Evolutionary conservation across 352 stramenopile genomes (phyloP), one percentile per base, ranked within the genome.

Genomic region (Pythium rishiriense): DNA sequence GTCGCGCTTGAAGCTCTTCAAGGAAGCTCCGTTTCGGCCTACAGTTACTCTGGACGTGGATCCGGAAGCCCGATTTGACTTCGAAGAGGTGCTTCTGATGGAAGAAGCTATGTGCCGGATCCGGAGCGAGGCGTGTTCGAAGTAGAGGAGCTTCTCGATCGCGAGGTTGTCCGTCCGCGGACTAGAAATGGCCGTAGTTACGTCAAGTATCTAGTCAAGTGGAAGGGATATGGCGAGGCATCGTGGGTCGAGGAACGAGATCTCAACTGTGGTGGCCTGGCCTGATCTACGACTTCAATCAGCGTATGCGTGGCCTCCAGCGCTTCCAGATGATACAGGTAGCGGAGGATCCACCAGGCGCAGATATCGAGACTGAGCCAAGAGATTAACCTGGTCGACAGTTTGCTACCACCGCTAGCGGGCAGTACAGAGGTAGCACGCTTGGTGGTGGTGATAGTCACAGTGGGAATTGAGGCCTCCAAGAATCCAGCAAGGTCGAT

Each of bases 51-150:
- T 68, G 2, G 48, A 69, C 29, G 57, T 67, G 24, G 17, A 15
- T 14, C 11, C 19, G 3, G 54, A 17, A 2, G 33, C 58, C 0
- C 45, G 58, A 2, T 42, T 71, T 35, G 64, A 70, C 35, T 70
- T 70, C 52, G 57, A 70, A 12, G 57, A 70, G n/a, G 50, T 11
- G 9, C 48, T 71, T 11, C 21, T 71, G 0, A 57, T 58, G 1
- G 64, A 66, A 25, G 64, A 67, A 60, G 42, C 4, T 63, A 46
- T 2, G 43, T 59, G 19, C 48, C 66, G 10, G 48, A 67, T 17
- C 4, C 52, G 0, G 58, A 53, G 15, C 5, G 3, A 1, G 47
- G 46, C 39, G 51, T 47, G 19, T 71, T 60, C 47, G 64, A 67
- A 37, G 39, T 71, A 0, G 64, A 62, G 19, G 43, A 8, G 15